Conservation (phyloP, 352 stramenopile genomes). For the Phytophthora constricta region DNA sequence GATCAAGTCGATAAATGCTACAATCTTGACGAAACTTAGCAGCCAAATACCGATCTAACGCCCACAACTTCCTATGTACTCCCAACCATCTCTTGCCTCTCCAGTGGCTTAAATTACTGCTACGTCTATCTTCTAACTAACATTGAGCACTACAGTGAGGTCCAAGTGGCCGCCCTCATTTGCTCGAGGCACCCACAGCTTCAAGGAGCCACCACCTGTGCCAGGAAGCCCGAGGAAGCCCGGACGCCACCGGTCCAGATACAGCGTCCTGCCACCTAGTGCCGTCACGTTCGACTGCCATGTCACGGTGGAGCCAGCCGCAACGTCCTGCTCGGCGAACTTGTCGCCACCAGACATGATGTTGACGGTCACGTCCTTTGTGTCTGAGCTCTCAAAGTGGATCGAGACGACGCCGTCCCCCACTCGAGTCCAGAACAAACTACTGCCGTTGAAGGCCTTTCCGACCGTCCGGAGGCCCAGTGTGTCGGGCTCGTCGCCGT, state of each 20-base stretch:
- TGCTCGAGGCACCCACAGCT: constrained; percentile 35
- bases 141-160: constrained; percentile 27
- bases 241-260: constrained; percentile 35
- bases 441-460: constrained; percentile 50
- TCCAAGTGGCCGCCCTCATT: constrained; percentile 38
- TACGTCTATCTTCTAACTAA: constrained; percentile 27
- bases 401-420: constrained; percentile 55
- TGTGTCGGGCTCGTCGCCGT: constrained; percentile 46
- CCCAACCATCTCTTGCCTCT: too few species aligned
- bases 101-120: constrained; percentile 22
- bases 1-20: too few species aligned
- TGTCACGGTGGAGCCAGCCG: constrained; percentile 26
- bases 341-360: constrained; percentile 39
- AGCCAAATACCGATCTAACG: too few species aligned
- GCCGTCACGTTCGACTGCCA: constrained; percentile 32
- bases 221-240: constrained; percentile 35
- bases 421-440: constrained; percentile 46
- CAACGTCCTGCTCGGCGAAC: constrained; percentile 53
- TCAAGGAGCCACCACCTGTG: constrained; percentile 35
- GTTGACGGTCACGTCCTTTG: constrained; percentile 39
- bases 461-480: constrained; percentile 47
- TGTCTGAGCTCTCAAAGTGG: constrained; percentile 47
- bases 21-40: too few species aligned
- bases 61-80: too few species aligned
- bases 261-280: constrained; percentile 35